Evolutionary conservation across 129 eudicot genomes (phyloP), one percentile per base, ranked within the genome.

Genomic region (Helianthus tuberosus): DNA sequence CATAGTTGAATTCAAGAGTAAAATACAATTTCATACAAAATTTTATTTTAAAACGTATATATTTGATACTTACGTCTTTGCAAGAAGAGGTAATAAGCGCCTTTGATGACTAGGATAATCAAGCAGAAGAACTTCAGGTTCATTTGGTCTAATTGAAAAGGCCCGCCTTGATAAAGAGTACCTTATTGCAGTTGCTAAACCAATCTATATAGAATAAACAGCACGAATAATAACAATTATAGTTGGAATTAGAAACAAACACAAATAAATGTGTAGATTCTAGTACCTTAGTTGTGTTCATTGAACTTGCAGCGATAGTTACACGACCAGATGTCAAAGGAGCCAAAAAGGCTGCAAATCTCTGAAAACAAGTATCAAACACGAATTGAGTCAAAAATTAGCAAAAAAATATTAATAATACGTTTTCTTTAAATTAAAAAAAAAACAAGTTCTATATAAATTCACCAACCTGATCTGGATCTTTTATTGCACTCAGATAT

Each of bases 41-140:
- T 61, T 11, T 61, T 35, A 29, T 11, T 6, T 0, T 23, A 0
- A 72, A 4, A 57, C 46, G 17, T 61, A 17, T 43, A 12, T 11
- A 58, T 25, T 59, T 50, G 79, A 63, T 44, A 74, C 88, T 75
- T 73, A 89, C 98, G 98, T 93, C 81, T 90, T 90, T 77, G 98
- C 98, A 78, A 93, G 86, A 80, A 89, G 92, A 74, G 98, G 98
- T 65, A 88, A 69, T 0, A 93, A 87, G 11, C 96, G 84, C 23
- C 98, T 81, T 72, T 93, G 98, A 83, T 93, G 98, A 69, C 96
- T 93, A 12, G 96, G 98, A 79, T 93, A 93, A 80, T 93, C 96
- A 65, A 93, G 98, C 72, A 90, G 79, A 68, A 93, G 89, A 38
- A 93, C 96, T 76, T 93, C 98, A 27, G 92, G 84, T 35, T 86